These are phyloP conservation scores for Colletotrichum melonis DNA, from an alignment of 2,329 filamentous ascomycete genomes.

Conservation along the genomic window DNA sequence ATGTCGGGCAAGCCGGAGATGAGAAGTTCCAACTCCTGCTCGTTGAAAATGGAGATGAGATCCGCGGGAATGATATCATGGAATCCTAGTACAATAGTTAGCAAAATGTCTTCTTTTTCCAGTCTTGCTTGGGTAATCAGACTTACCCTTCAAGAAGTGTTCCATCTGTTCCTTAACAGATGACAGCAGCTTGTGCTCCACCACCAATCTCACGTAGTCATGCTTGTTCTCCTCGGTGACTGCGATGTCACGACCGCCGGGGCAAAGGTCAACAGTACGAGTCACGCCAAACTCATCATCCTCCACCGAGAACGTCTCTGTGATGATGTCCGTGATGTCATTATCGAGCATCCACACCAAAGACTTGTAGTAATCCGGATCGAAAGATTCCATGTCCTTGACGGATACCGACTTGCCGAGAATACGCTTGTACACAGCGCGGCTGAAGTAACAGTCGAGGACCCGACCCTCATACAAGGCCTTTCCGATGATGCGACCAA, in stretches of 20 bases:
- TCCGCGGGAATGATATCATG: slow-evolving; percentile 97
- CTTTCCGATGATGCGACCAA: slow-evolving; percentile 97
- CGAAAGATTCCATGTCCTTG: slow-evolving; percentile 99
- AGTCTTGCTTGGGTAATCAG: not conserved
- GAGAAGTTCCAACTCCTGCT: slow-evolving; percentile 94
- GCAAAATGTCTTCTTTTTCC: slow-evolving; percentile 21
- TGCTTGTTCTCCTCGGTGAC: slow-evolving; percentile 99
- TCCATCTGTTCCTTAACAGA: slow-evolving; percentile 96
- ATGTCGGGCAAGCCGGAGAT: slow-evolving; percentile 98
- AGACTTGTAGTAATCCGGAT: slow-evolving; percentile 99
- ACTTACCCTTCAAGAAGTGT: slow-evolving; percentile 84
- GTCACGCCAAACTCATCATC: slow-evolving; percentile 94
- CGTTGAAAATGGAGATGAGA: slow-evolving; percentile 96
- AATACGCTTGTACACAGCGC: slow-evolving; percentile 98
- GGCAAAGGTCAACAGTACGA: slow-evolving; percentile 86
- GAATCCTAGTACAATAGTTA: slow-evolving; percentile 72
- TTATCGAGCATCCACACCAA: slow-evolving; percentile 98
- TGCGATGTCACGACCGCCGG: slow-evolving; percentile 88
- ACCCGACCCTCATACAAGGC: slow-evolving; percentile 96
- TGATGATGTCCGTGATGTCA: slow-evolving; percentile 97
- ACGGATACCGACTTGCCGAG: slow-evolving; percentile 94
- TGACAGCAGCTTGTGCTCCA: slow-evolving; percentile 91
- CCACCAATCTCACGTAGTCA: slow-evolving; percentile 93
- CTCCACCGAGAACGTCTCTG: slow-evolving; percentile 94
- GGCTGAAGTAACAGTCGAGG: slow-evolving; percentile 98